Base-by-base conservation (phyloP, 257 asterid genomes). In the Nicotiana tabacum region DNA sequence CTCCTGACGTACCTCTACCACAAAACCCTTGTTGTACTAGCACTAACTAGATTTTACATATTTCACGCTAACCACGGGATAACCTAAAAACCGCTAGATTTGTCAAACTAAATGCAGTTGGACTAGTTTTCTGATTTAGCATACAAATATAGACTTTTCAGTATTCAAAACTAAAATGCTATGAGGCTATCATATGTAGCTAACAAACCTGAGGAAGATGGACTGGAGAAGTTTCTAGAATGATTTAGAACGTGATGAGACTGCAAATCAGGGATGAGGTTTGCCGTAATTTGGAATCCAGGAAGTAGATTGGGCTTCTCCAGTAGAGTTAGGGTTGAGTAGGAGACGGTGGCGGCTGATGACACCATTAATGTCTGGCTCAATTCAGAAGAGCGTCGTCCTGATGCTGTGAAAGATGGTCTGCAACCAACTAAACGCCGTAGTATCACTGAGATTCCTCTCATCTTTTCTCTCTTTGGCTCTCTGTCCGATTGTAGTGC, bases 301-400 rank as follows among this genome's bases (percentile, higher is more conserved):
- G 87, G 80, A 68, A 91, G 90, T 11, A 91, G 86, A 21, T 51
- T 81, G 76, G 86, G 72, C n/a, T 35, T 37, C 29, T 95, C 96
- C 84, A 92, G 83, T 68, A 93, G 80, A 58, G 88, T 78, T 64
- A 91, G 48, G 9, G 94, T 87, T 60, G 92, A 89, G 87, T 85
- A 92, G 0, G 98, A 92, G 8, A 89, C 92, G 33, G 95, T 88
- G 85, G 93, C 96, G 4, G 90, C 93, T 48, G 97, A 86, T 69
- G 97, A 92, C 51, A 93, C 82, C 70, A 90, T 76, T 30, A 93
- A 85, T 81, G 91, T 86, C 57, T 91, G 92, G 51, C 78, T 64
- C 43, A 91, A 85, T 9, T 92, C 81, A 32, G 91, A 90, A 9
- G 89, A 84, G 39, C 89, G 85, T 51, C 78, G 3, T 56, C 51